Evolutionary conservation across 257 asterid genomes (phyloP).

Genomic region (Coffea canephora): DNA sequence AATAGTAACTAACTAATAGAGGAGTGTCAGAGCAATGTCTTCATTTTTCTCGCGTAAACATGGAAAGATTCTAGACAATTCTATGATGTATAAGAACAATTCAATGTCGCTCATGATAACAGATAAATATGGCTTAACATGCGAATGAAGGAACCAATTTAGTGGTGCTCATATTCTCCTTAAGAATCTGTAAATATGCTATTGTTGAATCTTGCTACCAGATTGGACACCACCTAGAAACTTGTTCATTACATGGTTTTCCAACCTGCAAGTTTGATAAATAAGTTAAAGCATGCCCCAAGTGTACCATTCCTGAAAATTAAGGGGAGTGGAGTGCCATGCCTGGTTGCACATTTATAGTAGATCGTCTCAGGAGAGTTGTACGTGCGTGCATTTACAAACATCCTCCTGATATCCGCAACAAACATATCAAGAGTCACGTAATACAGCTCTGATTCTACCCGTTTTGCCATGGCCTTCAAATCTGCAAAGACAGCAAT

Average conservation of each 20-base stretch:
- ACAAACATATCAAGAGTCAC: conserved; percentile 92
- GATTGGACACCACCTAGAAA: conserved; percentile 82
- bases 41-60: neutral
- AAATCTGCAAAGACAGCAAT: conserved; percentile 49
- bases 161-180: neutral
- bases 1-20: neutral
- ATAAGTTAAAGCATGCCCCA: neutral
- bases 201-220: conserved; percentile 58
- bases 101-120: neutral
- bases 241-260: conserved; percentile 64
- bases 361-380: conserved; percentile 93
- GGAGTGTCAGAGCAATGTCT: neutral
- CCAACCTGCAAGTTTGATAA: conserved; percentile 54
- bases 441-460: conserved; percentile 85
- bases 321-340: conserved; percentile 21
- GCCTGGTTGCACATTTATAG: conserved; percentile 88
- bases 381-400: conserved; percentile 88
- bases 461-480: conserved; percentile 87
- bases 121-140: neutral
- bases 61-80: neutral
- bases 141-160: neutral
- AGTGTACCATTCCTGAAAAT: neutral
- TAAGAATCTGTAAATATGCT: neutral
- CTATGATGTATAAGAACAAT: neutral
- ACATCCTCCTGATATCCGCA: conserved; percentile 85